Evolutionary conservation across 495 filamentous ascomycete genomes (phyloP).

Genomic region (Oidiodendron maius): DNA sequence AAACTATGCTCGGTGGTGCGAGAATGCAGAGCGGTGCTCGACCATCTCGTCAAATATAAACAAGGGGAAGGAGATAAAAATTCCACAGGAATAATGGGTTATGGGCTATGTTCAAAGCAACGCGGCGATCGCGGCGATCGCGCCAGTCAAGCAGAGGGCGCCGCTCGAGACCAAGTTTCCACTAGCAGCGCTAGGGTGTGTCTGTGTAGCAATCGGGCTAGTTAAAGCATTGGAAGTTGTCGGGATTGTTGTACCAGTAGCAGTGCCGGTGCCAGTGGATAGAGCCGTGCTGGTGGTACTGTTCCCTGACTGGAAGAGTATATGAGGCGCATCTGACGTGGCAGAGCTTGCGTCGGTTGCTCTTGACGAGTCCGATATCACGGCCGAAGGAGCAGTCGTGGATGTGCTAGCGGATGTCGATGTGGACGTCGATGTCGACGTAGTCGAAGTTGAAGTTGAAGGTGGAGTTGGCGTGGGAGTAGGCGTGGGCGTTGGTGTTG

Average conservation of each 20-base stretch:
- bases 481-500: constrained; percentile 5
- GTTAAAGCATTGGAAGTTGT: neutral
- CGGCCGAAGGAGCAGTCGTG: neutral
- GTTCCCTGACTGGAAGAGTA: constrained; percentile 16
- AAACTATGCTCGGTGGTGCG: neutral
- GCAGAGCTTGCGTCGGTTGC: constrained; percentile 1
- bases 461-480: constrained; percentile 4
- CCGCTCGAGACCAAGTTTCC: constrained; percentile 8
- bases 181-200: constrained; percentile 5
- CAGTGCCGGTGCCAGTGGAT: neutral
- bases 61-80: constrained; percentile 1
- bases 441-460: constrained; percentile 5
- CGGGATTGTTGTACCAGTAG: neutral
- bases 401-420: neutral
- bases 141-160: constrained; percentile 5
- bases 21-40: neutral
- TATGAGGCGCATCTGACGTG: constrained; percentile 8
- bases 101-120: constrained; percentile 6
- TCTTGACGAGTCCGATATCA: neutral
- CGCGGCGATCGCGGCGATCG: constrained; percentile 12
- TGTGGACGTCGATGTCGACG: constrained; percentile 7
- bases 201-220: constrained; percentile 2
- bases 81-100: neutral
- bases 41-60: neutral
- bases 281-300: neutral